Evolutionary conservation across 1,139 yeast genomes (phyloP), one percentile per base, ranked within the genome.

Genomic region (Chernovozyma sophiae-reginae): DNA sequence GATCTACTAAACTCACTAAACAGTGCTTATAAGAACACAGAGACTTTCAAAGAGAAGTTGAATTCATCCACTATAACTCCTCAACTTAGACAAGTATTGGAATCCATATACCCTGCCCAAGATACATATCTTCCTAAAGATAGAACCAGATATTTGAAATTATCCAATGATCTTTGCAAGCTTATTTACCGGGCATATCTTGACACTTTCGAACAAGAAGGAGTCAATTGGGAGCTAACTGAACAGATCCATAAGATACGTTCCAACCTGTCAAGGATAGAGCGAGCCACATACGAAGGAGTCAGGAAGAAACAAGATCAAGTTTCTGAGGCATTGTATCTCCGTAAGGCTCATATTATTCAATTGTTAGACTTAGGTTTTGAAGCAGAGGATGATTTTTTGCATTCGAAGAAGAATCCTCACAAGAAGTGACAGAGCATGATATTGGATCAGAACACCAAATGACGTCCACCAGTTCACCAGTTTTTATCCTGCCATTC

Each of bases 301-400:
- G 15, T 11, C 17, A 18, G 6, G 12, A 25, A 6, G 15, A 5
- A 5, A 8, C 22, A 10, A 12, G 30, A 23, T 15, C 6, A 11
- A 13, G 32, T 23, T 12, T n/a, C 11, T 10, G 39, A 36, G 28
- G 23, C 20, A 11, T 16, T 22, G 18, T 33, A 22, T 16, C 15
- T 30, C 6, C 33, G 39, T 12, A 33, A 25, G 27, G 37, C 36
- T n/a, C 30, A 22, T 24, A 14, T 34, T 19, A 23, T 34, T 5
- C 37, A 37, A 22, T 25, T 30, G 3, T 25, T 20, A 26, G 29
- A 26, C 11, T 12, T 26, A 6, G 29, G 29, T 6, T 26, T 26
- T 11, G 29, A 26, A 6, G 29, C 29, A 6, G 29, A 26, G 12
- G 29, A 20, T 20, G 23, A 20, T 6, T 10, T 20, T 20, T 20